Evolutionary conservation across 2,329 filamentous ascomycete genomes (phyloP), one percentile per base, ranked within the genome.

Genomic region (Acrocalymma vagum): DNA sequence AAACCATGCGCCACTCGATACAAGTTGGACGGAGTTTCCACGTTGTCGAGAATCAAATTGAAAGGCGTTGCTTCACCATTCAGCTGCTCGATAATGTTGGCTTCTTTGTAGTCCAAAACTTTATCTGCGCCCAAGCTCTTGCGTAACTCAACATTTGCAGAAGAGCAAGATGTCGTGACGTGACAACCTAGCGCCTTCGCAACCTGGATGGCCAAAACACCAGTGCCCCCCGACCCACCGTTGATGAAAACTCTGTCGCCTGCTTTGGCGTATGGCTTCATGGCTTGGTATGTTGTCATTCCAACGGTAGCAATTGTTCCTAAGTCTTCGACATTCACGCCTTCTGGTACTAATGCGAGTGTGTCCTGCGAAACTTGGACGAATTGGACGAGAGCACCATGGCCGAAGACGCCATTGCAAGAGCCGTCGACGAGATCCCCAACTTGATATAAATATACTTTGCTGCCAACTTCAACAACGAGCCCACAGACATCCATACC

Each of bases 161-260:
- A 71, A 5, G 82, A 85, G 54, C 83, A 86, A 3, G 74, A 76
- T 5, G 72, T 70, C 2, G 77, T 79, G 18, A 86, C 82, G 41
- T 77, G 66, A 51, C 77, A 81, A 0, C 81, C 82, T 3, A 80
- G 53, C 0, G 69, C 68, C 58, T 84, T 84, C 4, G 82, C 83
- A 33, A 86, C 75, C 57, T 86, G 83, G 38, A 86, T 80, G 0
- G 72, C 78, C 37, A 77, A 83, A 0, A 75, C 73, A 1, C 84
- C 84, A 3, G 72, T 75, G 0, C 83, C 83, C 15, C 83, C 83
- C 7, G 75, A 79, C 0, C 81, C 82, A 14, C 81, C 83, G 51
- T 85, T 85, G 58, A 86, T 76, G 53, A 85, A 79, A 9, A 86
- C 72, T 51, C 73, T 76, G 29, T 77, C 71, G 17, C 67, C 67